A percentile compares a stretch with the other conserved stretches of the same genome.
Conservation (phyloP, 2,329 filamentous ascomycete genomes). For the Ophiostoma australiae region DNA sequence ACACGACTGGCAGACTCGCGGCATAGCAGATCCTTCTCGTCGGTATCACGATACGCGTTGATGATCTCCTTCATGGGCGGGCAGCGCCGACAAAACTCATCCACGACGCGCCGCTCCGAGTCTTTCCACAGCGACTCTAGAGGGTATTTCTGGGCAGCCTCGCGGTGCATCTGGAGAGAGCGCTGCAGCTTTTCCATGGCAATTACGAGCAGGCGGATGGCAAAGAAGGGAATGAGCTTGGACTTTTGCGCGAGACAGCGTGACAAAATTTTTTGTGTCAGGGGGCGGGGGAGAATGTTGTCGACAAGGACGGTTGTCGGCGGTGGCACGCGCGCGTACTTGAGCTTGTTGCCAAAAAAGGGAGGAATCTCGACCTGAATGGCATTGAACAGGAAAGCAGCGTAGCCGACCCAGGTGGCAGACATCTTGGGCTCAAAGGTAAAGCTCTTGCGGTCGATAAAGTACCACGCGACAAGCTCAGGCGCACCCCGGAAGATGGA, state of each 20-base stretch:
- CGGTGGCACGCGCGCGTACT: conserved; percentile 64
- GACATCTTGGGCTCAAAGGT: conserved; percentile 87
- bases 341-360: conserved; percentile 62
- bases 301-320: conserved; percentile 75
- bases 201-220: conserved; percentile 70
- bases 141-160: conserved; percentile 32
- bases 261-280: conserved; percentile 73
- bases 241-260: conserved; percentile 74
- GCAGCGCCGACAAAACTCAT: conserved; percentile 71
- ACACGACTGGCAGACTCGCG: conserved; percentile 74
- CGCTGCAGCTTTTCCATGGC: conserved; percentile 71
- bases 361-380: conserved; percentile 69
- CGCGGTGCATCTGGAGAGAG: conserved; percentile 58
- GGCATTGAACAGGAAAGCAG: conserved; percentile 77
- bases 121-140: conserved; percentile 57
- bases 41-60: conserved; percentile 63
- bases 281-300: conserved; percentile 75
- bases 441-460: conserved; percentile 72
- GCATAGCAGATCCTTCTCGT: conserved; percentile 65
- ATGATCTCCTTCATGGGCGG: conserved; percentile 80
- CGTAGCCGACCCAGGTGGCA: conserved; percentile 91
- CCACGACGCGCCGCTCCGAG: conserved; percentile 60
- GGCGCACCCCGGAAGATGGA: conserved; percentile 76
- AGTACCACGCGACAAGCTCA: conserved; percentile 84
- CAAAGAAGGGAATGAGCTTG: conserved; percentile 78